phyloP scores from a whole-genome alignment of 495 filamentous ascomycete species.

The Venustampulla echinocandica region DNA sequence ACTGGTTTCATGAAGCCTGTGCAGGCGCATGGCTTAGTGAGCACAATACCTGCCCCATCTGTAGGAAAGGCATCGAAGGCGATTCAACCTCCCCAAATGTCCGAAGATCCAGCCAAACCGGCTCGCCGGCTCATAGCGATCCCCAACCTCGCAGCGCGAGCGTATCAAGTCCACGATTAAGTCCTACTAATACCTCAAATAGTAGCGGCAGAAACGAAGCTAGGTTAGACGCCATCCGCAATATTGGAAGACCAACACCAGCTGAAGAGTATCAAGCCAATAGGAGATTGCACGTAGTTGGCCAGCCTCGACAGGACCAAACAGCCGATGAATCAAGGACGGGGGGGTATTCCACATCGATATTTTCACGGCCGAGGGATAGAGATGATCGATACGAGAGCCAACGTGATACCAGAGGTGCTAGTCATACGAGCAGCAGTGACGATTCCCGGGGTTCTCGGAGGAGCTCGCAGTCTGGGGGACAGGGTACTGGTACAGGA shows the following conservation, averaged over 20 bases:
- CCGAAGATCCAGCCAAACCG: slow-evolving; percentile 9
- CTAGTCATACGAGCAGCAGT: slow-evolving; percentile 13
- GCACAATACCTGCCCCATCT: slow-evolving; percentile 88
- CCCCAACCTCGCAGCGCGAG: slow-evolving; percentile 17
- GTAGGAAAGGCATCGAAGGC: slow-evolving; percentile 61
- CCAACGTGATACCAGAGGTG: slow-evolving; percentile 4
- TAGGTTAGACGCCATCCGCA: slow-evolving; percentile 13
- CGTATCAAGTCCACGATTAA: slow-evolving; percentile 1
- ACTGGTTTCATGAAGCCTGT: slow-evolving; percentile 84
- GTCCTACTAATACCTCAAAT: not conserved
- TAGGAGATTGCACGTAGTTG: not conserved
- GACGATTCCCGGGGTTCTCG: slow-evolving; percentile 9
- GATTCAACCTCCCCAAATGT: slow-evolving; percentile 2
- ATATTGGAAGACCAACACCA: slow-evolving; percentile 10
- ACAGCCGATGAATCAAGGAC: not conserved
- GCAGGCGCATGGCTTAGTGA: slow-evolving; percentile 73
- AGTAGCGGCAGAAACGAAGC: slow-evolving; percentile 14
- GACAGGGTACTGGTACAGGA: slow-evolving; percentile 22
- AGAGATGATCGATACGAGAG: slow-evolving; percentile 3
- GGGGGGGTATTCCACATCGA: not conserved
- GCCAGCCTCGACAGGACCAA: not conserved
- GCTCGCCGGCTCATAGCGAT: slow-evolving; percentile 2
- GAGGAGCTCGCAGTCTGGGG: slow-evolving; percentile 9
- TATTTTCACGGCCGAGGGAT: not conserved
- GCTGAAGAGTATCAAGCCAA: not conserved